Percentiles rank a stretch among this genome's conserved stretches.
These are phyloP conservation scores for Blastocladiella emersonii DNA, from an alignment of 371 early-diverging fungal species.

Conservation along the genomic window DNA sequence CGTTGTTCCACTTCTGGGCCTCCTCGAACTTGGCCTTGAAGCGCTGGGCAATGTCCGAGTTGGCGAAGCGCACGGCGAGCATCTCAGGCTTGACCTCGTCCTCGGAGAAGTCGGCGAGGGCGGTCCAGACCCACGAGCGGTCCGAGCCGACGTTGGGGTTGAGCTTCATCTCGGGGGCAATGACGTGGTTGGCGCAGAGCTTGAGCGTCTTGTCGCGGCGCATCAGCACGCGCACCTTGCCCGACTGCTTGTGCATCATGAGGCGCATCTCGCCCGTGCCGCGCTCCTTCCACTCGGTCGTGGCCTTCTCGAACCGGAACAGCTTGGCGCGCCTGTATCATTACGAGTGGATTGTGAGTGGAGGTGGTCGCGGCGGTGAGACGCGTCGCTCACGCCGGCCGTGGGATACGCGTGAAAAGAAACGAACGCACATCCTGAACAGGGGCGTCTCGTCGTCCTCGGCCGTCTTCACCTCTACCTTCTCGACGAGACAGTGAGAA, in stretches of 20 bases:
- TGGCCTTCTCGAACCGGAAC: slow-evolving; percentile 83
- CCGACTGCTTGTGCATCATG: slow-evolving; percentile 74
- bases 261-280: slow-evolving; percentile 95
- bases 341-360: no score
- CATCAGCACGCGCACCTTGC: slow-evolving; percentile 88
- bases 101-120: slow-evolving; percentile 77
- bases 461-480: slow-evolving; percentile 79
- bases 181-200: slow-evolving; percentile 95
- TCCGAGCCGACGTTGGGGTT: slow-evolving; percentile 91
- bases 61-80: slow-evolving; percentile 91
- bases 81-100: slow-evolving; percentile 68
- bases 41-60: slow-evolving; percentile 40
- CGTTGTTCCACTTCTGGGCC: slow-evolving; percentile 28
- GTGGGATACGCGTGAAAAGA: no score
- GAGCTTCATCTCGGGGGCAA: slow-evolving; percentile 76
- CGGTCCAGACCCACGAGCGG: slow-evolving; percentile 96
- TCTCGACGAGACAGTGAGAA: no score
- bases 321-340: slow-evolving; percentile 95
- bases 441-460: slow-evolving; percentile 88
- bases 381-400: no score
- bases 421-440: slow-evolving; percentile 82
- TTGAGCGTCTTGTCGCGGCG: slow-evolving; percentile 95
- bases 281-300: slow-evolving; percentile 96
- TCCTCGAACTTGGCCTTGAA: slow-evolving; percentile 56
- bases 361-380: no score